Percentiles rank a stretch among this genome's conserved stretches.
Evolutionary conservation across 495 filamentous ascomycete species (phyloP).

Genomic region (Cercophora newfieldiana): DNA sequence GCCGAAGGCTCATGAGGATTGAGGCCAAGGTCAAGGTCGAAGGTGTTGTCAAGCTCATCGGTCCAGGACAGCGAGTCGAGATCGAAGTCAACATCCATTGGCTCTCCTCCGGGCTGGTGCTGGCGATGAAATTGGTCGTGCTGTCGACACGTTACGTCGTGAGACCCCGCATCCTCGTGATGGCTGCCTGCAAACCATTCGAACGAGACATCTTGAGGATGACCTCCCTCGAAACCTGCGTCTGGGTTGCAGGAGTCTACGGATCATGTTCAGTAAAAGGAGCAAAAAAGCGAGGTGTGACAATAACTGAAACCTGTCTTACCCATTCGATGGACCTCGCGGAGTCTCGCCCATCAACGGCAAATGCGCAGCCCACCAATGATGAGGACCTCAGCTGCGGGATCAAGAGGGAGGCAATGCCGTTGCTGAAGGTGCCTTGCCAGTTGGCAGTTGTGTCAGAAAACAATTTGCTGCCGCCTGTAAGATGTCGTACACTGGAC

Average conservation of each 20-base stretch:
- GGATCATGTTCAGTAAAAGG: background rate
- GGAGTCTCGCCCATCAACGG: background rate
- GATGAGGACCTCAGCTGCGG: background rate
- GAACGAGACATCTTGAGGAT: background rate
- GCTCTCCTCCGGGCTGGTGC: background rate
- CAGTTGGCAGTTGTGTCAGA: background rate
- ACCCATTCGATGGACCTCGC: constrained; percentile 1
- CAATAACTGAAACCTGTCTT: background rate
- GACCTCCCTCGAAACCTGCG: background rate
- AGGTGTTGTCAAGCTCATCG: constrained; percentile 18
- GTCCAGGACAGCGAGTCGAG: constrained; percentile 25
- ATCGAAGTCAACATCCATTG: constrained; percentile 25
- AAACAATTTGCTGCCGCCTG: background rate
- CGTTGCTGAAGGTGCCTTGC: background rate
- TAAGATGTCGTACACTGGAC: background rate
- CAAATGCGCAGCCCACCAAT: background rate
- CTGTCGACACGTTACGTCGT: background rate
- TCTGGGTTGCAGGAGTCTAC: constrained; percentile 9
- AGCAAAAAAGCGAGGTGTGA: background rate
- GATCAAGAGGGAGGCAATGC: background rate
- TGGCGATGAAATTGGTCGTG: background rate
- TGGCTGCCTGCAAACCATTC: constrained; percentile 8
- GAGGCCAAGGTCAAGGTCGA: constrained; percentile 9
- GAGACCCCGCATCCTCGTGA: background rate
- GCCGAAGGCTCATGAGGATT: background rate